phyloP scores from a whole-genome alignment of 176 grass and related monocot genomes.

The Hyparrhenia diplandra region DNA sequence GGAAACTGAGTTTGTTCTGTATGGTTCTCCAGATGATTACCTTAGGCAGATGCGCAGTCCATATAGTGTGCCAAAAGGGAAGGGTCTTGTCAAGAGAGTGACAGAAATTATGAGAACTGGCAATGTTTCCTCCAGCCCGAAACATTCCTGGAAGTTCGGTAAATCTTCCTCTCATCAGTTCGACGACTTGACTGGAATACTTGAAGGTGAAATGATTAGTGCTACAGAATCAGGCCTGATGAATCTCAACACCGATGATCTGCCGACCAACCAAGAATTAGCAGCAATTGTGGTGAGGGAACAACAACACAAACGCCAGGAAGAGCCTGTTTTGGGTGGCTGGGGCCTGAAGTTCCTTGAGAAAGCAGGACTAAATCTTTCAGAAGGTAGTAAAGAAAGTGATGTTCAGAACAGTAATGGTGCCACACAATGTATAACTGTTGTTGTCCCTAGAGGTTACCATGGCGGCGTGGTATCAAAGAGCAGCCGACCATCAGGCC shows the following conservation, averaged over 20 bases:
- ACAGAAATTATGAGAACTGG: constrained; percentile 58
- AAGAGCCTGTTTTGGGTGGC: constrained; percentile 43
- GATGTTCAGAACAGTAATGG: constrained; percentile 1
- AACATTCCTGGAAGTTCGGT: constrained; percentile 31
- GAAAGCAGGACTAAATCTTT: constrained; percentile 27
- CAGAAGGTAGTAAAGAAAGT: background rate
- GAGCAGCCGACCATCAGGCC: constrained; percentile 39
- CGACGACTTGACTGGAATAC: constrained; percentile 17
- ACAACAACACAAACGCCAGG: background rate
- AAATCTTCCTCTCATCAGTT: constrained; percentile 41
- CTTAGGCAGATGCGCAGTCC: constrained; percentile 38
- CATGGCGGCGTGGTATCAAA: constrained; percentile 40
- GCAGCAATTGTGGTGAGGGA: constrained; percentile 66
- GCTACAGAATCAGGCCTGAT: constrained; percentile 28
- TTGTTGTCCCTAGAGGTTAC: constrained; percentile 60
- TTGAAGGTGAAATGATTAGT: constrained; percentile 14
- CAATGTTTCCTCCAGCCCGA: constrained; percentile 42
- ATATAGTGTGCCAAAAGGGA: constrained; percentile 36
- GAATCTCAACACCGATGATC: constrained; percentile 29
- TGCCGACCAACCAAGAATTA: constrained; percentile 46
- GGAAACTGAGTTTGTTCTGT: constrained; percentile 77
- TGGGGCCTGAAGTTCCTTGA: constrained; percentile 96
- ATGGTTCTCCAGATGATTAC: constrained; percentile 60
- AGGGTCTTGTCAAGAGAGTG: constrained; percentile 55
- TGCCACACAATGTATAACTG: constrained; percentile 29